Evolutionary conservation across 805 yeast species (phyloP).

Genomic region (Myxozyma nipponensis): DNA sequence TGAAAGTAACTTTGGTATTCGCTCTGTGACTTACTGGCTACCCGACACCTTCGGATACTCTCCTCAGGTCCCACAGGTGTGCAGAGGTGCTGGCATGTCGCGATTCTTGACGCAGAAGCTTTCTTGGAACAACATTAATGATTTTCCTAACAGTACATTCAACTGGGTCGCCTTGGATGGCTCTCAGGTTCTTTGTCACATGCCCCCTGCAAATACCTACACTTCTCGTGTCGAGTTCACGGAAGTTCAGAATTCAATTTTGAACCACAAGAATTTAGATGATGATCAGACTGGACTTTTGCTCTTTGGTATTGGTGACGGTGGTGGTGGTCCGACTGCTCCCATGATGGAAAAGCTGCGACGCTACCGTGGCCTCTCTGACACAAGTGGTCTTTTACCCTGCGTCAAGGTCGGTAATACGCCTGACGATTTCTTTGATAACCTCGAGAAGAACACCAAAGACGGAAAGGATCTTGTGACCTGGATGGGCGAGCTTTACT

Average conservation of each 20-base stretch:
- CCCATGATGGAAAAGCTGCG: conserved; percentile 92
- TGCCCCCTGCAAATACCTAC: conserved; percentile 97
- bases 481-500: conserved; percentile 91
- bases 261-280: conserved; percentile 79
- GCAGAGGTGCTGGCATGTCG: conserved; percentile 79
- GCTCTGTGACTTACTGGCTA: conserved; percentile 81
- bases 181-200: conserved; percentile 79
- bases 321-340: conserved; percentile 97
- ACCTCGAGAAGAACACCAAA: conserved; percentile 57
- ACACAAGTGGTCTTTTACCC: conserved; percentile 77
- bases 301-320: conserved; percentile 92
- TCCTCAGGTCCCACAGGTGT: conserved; percentile 90
- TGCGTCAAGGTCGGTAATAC: conserved; percentile 72
- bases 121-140: conserved; percentile 93
- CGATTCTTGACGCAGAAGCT: conserved; percentile 88
- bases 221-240: conserved; percentile 93
- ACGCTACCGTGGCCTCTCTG: conserved; percentile 82
- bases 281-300: conserved; percentile 76
- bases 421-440: conserved; percentile 75
- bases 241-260: conserved; percentile 75
- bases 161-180: conserved; percentile 96
- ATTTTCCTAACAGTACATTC: conserved; percentile 84
- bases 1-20: conserved; percentile 69
- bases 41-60: conserved; percentile 98
- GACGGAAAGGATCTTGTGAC: conserved; percentile 68